Evolutionary conservation across 345 rosid genomes (phyloP), one percentile per base, ranked within the genome.

Genomic region (Salix exigua): DNA sequence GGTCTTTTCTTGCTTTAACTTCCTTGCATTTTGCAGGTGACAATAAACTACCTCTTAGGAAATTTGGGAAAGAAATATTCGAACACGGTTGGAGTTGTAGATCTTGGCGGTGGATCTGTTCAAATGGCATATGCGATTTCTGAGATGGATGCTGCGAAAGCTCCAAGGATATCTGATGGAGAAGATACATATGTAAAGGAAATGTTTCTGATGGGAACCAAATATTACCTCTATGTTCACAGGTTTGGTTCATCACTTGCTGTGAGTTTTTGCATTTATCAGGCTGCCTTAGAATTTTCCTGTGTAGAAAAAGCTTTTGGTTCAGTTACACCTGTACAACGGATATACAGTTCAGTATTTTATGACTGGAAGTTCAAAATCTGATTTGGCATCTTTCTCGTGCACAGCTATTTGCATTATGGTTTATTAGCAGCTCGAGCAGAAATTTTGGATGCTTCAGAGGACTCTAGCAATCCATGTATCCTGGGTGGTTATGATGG

Each of bases 81-180:
- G 40, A 79, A 89, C 44, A 92, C 97, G 14, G 98, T 96, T 79
- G 99, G 99, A 81, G 96, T 96, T 67, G 96, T 93, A 80, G 98
- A 96, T 87, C 99, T 96, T 78, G 99, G 98, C 68, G 99, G 99
- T 69, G 99, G 99, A 60, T 96, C 99, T 79, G 98, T 96, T 75
- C 99, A 96, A 86, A 96, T 96, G 99, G 98, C 99, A 42, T 96
- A 92, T 86, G 98, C 99, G 75, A 91, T 93, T 77, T 89, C 99
- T 0, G 85, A 92, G 82, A 81, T 73, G 42, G 96, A 89, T 83
- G 98, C 94, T 78, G 90, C 91, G 60, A 91, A 69, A 76, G 91
- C 98, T 76, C 98, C 97, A 44, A 86, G 75, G 69, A 31, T 87
- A 76, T 77, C 81, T 69, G 83, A 83, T 70, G 97, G 98, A 73